A percentile compares a stretch with the other conserved stretches of the same genome.
These are phyloP conservation scores for Alloascoidea africana DNA, from an alignment of 805 yeast genomes.

Conservation along the genomic window DNA sequence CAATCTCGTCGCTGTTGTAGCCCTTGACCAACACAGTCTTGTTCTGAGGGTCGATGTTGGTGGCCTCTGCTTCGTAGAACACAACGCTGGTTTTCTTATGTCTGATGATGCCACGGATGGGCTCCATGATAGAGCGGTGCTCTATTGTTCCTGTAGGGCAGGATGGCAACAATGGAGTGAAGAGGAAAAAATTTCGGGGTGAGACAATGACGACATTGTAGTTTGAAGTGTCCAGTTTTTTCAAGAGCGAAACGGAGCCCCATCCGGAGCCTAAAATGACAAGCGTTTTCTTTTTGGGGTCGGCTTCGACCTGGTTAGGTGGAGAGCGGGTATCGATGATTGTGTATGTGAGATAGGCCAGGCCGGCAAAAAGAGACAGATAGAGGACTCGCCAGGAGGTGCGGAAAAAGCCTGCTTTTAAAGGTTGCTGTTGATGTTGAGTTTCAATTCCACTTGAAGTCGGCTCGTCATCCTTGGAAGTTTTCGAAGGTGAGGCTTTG, in stretches of 20 bases:
- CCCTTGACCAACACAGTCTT: constrained; percentile 46
- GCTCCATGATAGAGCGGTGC: constrained; percentile 82
- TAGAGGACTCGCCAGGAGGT: constrained; percentile 34
- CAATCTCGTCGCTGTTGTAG: constrained; percentile 23
- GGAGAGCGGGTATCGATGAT: constrained; percentile 21
- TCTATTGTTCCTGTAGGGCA: constrained; percentile 89
- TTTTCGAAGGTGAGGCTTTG: too few species aligned
- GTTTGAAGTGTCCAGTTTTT: constrained; percentile 69
- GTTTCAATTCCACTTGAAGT: too few species aligned
- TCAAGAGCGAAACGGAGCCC: constrained; percentile 82
- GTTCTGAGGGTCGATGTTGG: constrained; percentile 58
- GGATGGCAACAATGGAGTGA: constrained; percentile 89
- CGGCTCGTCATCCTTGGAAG: too few species aligned
- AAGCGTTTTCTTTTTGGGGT: constrained; percentile 53
- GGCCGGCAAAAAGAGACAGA: constrained; percentile 35
- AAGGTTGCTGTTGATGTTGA: neutral
- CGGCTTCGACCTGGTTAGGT: constrained; percentile 23
- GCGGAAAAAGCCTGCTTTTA: constrained; percentile 17
- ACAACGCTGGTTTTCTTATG: constrained; percentile 56
- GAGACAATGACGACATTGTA: constrained; percentile 85
- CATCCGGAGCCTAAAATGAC: constrained; percentile 86
- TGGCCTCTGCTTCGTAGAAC: constrained; percentile 86
- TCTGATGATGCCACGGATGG: constrained; percentile 78
- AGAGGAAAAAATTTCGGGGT: constrained; percentile 88
- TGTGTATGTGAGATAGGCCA: constrained; percentile 29